These are phyloP conservation scores for Immersiporthe knoxdaviesiana DNA, from an alignment of 2,329 filamentous ascomycete species.

Conservation along the genomic window DNA sequence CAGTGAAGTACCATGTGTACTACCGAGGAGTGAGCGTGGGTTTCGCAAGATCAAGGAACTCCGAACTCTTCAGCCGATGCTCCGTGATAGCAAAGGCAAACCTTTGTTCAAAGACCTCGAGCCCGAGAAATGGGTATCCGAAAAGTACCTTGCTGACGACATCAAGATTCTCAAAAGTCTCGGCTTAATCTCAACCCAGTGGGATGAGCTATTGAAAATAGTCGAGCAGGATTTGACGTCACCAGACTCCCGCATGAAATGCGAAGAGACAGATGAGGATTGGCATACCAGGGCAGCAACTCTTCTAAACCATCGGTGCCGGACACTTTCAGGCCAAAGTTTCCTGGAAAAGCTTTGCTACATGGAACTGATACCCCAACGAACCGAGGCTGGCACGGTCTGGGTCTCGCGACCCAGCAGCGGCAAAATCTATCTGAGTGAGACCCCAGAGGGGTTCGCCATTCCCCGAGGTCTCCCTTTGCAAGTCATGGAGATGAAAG, in stretches of 20 bases:
- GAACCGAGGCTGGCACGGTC: background rate
- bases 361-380: background rate
- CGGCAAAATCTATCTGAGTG: background rate
- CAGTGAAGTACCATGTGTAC: slow-evolving; percentile 25
- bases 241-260: slow-evolving; percentile 27
- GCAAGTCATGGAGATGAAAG: background rate
- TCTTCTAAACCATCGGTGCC: slow-evolving; percentile 15
- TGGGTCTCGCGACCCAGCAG: background rate
- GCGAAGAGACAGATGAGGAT: slow-evolving; percentile 15
- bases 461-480: background rate
- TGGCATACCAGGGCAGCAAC: slow-evolving; percentile 33
- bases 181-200: slow-evolving; percentile 7
- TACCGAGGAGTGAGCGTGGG: slow-evolving; percentile 13
- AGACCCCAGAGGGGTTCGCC: background rate
- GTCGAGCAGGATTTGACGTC: background rate
- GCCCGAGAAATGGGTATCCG: slow-evolving; percentile 27
- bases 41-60: slow-evolving; percentile 21
- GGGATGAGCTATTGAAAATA: background rate
- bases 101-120: slow-evolving; percentile 35
- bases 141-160: slow-evolving; percentile 12
- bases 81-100: slow-evolving; percentile 29
- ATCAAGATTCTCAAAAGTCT: slow-evolving; percentile 17
- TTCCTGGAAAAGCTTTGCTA: background rate
- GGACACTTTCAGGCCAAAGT: background rate
- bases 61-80: background rate